Conservation (phyloP, 495 filamentous ascomycete genomes). For the Xylaria intraflava region DNA sequence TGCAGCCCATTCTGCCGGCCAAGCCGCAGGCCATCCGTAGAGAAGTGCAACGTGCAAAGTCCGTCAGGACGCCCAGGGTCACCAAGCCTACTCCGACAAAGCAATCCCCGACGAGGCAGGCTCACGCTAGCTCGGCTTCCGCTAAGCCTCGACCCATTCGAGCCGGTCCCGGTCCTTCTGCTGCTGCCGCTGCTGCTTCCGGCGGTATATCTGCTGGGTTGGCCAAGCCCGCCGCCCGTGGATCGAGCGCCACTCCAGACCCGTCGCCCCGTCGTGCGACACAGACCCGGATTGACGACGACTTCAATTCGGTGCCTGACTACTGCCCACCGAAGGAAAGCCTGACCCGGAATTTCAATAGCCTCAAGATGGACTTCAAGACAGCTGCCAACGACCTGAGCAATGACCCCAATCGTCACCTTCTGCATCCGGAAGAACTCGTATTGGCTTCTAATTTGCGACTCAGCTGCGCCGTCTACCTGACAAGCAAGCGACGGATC, state of each 20-base stretch:
- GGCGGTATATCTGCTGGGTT: conserved; percentile 29
- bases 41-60: conserved; percentile 29
- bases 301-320: conserved; percentile 73
- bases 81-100: conserved; percentile 25
- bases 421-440: conserved; percentile 76
- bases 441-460: conserved; percentile 72
- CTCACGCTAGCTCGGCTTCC: neutral
- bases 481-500: conserved; percentile 92
- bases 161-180: conserved; percentile 27
- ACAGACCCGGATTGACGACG: conserved; percentile 72
- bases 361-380: conserved; percentile 84
- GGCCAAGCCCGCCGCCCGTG: conserved; percentile 23
- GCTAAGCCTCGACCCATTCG: conserved; percentile 22
- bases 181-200: conserved; percentile 6
- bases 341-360: conserved; percentile 53
- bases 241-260: conserved; percentile 36
- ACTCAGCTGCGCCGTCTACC: conserved; percentile 82
- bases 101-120: neutral
- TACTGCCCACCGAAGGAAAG: conserved; percentile 61
- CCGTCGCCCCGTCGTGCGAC: conserved; percentile 35
- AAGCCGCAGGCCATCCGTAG: conserved; percentile 21
- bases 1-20: conserved; percentile 39
- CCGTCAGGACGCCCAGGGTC: conserved; percentile 36
- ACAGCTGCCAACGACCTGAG: conserved; percentile 71
- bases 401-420: conserved; percentile 66